phyloP scores from a whole-genome alignment of 495 filamentous ascomycete genomes.

The Annulohypoxylon stygium region DNA sequence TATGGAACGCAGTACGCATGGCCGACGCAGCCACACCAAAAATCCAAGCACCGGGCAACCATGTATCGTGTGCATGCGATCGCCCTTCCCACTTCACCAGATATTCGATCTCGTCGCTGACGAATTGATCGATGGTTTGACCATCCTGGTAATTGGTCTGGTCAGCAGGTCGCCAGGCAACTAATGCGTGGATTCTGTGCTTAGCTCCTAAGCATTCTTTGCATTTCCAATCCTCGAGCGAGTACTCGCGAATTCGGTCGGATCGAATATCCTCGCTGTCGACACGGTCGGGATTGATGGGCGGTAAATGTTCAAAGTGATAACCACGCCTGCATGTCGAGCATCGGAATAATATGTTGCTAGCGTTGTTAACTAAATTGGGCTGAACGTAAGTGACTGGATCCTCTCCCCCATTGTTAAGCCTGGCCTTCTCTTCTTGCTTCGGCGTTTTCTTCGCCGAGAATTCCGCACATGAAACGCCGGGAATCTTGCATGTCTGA shows the following conservation, averaged over 20 bases:
- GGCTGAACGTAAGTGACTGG: constrained; percentile 74
- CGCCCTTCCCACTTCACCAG: constrained; percentile 86
- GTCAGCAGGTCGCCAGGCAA: constrained; percentile 86
- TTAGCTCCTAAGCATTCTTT: constrained; percentile 73
- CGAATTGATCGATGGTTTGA: constrained; percentile 63
- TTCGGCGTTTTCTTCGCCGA: constrained; percentile 73
- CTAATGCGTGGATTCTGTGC: constrained; percentile 74
- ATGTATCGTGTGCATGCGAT: constrained; percentile 82
- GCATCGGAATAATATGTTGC: constrained; percentile 88
- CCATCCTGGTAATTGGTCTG: constrained; percentile 62
- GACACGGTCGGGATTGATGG: constrained; percentile 50
- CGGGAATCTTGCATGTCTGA: constrained; percentile 71
- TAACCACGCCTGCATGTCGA: constrained; percentile 78
- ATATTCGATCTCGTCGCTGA: constrained; percentile 83
- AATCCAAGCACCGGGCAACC: constrained; percentile 92
- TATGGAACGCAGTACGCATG: constrained; percentile 82
- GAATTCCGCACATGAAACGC: constrained; percentile 77
- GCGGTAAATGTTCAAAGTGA: constrained; percentile 84
- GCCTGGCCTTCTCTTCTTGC: constrained; percentile 84
- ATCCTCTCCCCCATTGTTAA: constrained; percentile 81
- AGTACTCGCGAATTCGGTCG: constrained; percentile 68
- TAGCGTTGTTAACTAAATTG: constrained; percentile 76
- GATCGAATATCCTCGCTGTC: constrained; percentile 57
- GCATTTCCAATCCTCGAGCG: constrained; percentile 74
- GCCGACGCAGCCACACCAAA: constrained; percentile 73